Evolutionary conservation across 345 rosid genomes (phyloP), one percentile per base, ranked within the genome.

Genomic region (Acer campestre): DNA sequence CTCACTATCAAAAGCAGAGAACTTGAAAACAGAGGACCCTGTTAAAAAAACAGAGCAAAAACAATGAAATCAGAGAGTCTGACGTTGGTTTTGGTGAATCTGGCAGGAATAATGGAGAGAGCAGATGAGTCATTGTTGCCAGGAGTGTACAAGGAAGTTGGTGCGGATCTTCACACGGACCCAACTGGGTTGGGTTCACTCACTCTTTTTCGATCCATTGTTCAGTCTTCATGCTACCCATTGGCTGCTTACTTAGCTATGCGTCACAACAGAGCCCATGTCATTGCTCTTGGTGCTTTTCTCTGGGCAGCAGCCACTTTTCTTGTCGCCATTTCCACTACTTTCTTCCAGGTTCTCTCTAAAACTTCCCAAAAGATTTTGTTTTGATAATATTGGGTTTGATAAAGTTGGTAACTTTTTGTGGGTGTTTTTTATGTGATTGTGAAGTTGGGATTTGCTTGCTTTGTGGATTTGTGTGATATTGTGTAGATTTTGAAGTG

Each of bases 221-320:
- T 92, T n/a, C 94, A 92, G 75, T 71, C 85, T 56, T 82, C 67
- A 63, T 86, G 89, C 70, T 90, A 88, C 78, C 96, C 94, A 38
- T 68, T 92, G 68, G 94, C 94, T n/a, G 94, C 91, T 80, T 92
- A 86, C 82, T 84, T 92, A 9, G 80, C 91, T 75, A 64, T 78
- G 1, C 64, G 81, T 18, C 87, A 86, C 77, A 92, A 90, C 65
- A 89, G 96, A 31, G 88, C 92, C 61, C 90, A 86, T 71, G 92
- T 92, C 67, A 90, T 92, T 80, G 86, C 94, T 74, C 81, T 88
- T 23, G 96, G 94, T 1, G 92, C 94, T 67, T 86, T 88, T 42
- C 90, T 92, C 2, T 90, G 92, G 96, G 86, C 96, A 22, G 78
- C 85, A 3, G 92, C 94, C 2, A 92, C 96, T 35, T 86, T 92